Evolutionary conservation across 495 filamentous ascomycete species (phyloP), one percentile per base, ranked within the genome.

Genomic region (Neurospora sublineolata): DNA sequence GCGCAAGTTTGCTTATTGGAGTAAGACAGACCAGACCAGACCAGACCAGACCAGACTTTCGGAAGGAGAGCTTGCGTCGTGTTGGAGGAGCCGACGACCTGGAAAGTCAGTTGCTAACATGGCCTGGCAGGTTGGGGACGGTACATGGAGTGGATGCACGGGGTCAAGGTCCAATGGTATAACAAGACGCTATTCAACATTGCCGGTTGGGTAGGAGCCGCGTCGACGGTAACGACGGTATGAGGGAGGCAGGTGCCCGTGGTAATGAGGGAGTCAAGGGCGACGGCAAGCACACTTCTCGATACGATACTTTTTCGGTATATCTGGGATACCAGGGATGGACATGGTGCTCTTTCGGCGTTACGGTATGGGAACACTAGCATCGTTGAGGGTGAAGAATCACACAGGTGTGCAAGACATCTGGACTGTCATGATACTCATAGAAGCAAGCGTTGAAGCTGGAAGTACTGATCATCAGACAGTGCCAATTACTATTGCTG

Each of bases 1-100:
- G 44, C 86, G 95, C 79, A 93, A 89, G 82, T 96, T 93, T 84
- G 95, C 95, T 69, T 98, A 97, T 81, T 97, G 93, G 93, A 91
- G 95, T 98, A 80, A 77, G 90, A 87, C 12, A 16, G 3, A 12
- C 64, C 44, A 20, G 64, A 27, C 64, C 67, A 16, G 4, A 10
- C 60, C 67, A 16, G 4, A 10, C 60, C 42, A n/a, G 69, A 27
- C 67, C 18, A 20, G 18, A 20, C 7, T 36, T 70, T 70, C 12
- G 44, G 20, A 23, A 12, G 3, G 20, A 14, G 20, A 27, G 44
- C 44, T 52, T 52, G n/a, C 44, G 4, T 20, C 27, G n/a, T 58
- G 37, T 33, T 36, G 6, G 4, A 16, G 0, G 20, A 8, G 18
- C n/a, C 14, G 16, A 33, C 11, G 6, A 18, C 7, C 12, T 12